Conservation (phyloP, 495 filamentous ascomycete species). For the Articulospora tetracladia region DNA sequence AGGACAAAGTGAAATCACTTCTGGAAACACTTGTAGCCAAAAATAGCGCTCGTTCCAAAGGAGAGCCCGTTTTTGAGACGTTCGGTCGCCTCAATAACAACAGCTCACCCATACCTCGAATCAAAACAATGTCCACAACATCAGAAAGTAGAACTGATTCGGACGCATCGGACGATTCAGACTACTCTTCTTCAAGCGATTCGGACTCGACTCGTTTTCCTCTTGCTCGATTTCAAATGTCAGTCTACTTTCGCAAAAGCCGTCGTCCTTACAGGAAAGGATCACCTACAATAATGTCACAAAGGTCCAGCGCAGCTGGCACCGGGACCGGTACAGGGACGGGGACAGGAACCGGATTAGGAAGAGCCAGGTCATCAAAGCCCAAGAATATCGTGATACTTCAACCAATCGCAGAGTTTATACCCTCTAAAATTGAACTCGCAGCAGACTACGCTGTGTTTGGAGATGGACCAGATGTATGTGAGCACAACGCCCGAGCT, state of each 20-base stretch:
- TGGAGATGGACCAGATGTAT: conserved; percentile 73
- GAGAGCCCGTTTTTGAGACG: conserved; percentile 73
- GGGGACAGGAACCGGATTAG: conserved; percentile 43
- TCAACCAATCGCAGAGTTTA: conserved; percentile 57
- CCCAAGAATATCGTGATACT: conserved; percentile 62
- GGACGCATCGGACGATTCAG: conserved; percentile 59
- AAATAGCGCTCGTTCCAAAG: conserved; percentile 57
- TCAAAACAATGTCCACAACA: conserved; percentile 34
- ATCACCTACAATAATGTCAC: conserved; percentile 31
- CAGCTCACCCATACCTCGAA: conserved; percentile 40
- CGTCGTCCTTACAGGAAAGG: conserved; percentile 13
- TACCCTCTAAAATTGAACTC: conserved; percentile 74
- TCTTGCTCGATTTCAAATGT: conserved; percentile 17
- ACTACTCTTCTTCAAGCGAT: conserved; percentile 64
- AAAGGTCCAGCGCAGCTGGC: conserved; percentile 45
- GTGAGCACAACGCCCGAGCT: conserved; percentile 74
- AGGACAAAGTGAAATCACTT: conserved; percentile 62
- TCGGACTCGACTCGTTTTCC: conserved; percentile 47
- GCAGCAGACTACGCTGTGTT: conserved; percentile 81
- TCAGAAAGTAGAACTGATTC: conserved; percentile 44
- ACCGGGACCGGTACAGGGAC: conserved; percentile 42
- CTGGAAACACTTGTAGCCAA: conserved; percentile 59
- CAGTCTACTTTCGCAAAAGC: conserved; percentile 21
- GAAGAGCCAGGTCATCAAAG: conserved; percentile 36
- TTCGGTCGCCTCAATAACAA: conserved; percentile 72